A percentile compares a stretch with the other conserved stretches of the same genome.
phyloP scores from a whole-genome alignment of 768 basidiomycete species.

The Chalciporus pseudorubinellus region DNA sequence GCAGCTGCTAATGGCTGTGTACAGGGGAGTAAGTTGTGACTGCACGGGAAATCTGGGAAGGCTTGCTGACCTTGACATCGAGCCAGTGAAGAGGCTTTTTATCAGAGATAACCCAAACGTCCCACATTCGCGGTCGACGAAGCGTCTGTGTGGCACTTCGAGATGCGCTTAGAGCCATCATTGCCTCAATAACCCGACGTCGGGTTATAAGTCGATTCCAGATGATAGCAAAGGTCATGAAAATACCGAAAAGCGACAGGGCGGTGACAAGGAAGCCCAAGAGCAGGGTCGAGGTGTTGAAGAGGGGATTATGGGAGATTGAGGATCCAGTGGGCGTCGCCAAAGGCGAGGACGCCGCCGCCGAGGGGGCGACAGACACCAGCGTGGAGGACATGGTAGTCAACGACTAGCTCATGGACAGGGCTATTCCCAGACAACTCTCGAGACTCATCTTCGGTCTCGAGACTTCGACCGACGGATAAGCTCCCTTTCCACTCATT shows the following conservation, averaged over 20 bases:
- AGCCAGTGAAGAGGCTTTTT: constrained; percentile 9
- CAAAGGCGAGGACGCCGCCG: background rate
- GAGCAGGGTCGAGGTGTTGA: constrained; percentile 24
- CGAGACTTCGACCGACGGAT: background rate
- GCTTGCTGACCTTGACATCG: constrained; percentile 21
- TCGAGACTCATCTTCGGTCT: background rate
- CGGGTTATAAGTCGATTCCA: constrained; percentile 34
- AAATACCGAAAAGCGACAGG: constrained; percentile 31
- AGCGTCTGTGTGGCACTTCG: background rate
- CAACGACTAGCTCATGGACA: constrained; percentile 4
- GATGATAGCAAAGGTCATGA: constrained; percentile 28
- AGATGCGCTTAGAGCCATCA: constrained; percentile 4
- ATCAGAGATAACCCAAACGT: constrained; percentile 15
- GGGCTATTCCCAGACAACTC: constrained; percentile 14
- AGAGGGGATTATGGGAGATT: background rate
- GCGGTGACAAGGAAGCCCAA: constrained; percentile 34
- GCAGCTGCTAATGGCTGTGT: constrained; percentile 26
- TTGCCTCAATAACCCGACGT: constrained; percentile 27
- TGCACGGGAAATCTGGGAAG: constrained; percentile 18
- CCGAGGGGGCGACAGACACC: background rate
- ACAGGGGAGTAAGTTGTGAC: background rate
- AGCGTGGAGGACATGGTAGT: constrained; percentile 24
- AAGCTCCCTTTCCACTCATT: background rate
- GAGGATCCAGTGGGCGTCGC: constrained; percentile 4
- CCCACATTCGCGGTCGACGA: constrained; percentile 24